These are phyloP conservation scores for Trametes punicea DNA, from an alignment of 768 basidiomycete species.

Conservation along the genomic window DNA sequence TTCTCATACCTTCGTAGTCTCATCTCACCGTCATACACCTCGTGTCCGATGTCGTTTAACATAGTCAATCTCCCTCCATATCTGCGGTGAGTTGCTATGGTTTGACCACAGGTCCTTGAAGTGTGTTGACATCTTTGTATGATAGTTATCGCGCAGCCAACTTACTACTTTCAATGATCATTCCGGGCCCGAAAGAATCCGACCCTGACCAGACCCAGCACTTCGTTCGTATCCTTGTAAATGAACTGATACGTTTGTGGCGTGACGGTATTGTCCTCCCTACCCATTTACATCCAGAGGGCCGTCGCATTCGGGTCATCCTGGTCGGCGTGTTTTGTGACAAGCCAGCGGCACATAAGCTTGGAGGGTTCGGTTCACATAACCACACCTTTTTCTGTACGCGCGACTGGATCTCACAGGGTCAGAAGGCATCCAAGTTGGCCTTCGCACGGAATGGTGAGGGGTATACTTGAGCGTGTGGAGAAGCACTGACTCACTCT, in stretches of 20 bases:
- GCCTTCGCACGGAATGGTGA: constrained; percentile 26
- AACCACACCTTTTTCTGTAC: constrained; percentile 35
- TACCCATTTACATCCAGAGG: constrained; percentile 13
- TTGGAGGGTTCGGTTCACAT: constrained; percentile 31
- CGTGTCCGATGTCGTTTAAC: constrained; percentile 33
- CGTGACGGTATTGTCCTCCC: not conserved
- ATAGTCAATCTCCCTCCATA: constrained; percentile 31
- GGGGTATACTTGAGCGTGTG: not conserved
- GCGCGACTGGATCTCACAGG: constrained; percentile 33
- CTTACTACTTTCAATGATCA: constrained; percentile 3
- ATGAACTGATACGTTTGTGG: constrained; percentile 11
- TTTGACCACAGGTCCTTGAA: constrained; percentile 25
- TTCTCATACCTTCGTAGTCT: constrained; percentile 36
- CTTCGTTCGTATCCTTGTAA: not conserved
- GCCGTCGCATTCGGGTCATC: constrained; percentile 31
- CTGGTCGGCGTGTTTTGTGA: constrained; percentile 36
- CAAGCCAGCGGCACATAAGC: constrained; percentile 38
- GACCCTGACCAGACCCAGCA: constrained; percentile 5
- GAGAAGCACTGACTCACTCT: not conserved
- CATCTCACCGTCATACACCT: constrained; percentile 35
- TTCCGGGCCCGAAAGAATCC: constrained; percentile 15
- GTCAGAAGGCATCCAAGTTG: constrained; percentile 19
- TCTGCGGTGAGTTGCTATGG: constrained; percentile 26
- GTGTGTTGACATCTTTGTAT: constrained; percentile 23
- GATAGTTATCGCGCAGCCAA: constrained; percentile 16